phyloP scores from a whole-genome alignment of 768 basidiomycete genomes.

The Pulveroboletus sp. region DNA sequence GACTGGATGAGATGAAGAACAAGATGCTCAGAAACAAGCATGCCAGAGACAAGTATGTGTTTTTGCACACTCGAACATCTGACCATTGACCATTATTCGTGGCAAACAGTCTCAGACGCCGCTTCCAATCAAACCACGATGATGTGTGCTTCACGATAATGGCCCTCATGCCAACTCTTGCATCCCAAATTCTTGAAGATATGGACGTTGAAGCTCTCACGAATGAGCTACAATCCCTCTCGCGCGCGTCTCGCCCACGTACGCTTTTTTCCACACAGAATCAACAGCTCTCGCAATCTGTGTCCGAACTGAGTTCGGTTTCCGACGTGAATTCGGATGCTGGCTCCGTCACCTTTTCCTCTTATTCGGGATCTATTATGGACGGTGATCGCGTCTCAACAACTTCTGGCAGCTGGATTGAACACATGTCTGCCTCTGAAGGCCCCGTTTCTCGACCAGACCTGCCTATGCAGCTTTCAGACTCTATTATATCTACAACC shows the following conservation, averaged over 20 bases:
- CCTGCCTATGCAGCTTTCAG: constrained; percentile 31
- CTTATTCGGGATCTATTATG: constrained; percentile 34
- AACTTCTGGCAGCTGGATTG: constrained; percentile 45
- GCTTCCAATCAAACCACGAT: constrained; percentile 76
- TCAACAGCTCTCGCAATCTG: constrained; percentile 28
- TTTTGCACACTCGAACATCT: neutral
- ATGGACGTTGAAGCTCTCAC: constrained; percentile 80
- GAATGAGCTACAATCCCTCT: constrained; percentile 47
- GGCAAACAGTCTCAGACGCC: constrained; percentile 54
- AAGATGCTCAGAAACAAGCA: constrained; percentile 54
- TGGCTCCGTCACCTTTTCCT: constrained; percentile 40
- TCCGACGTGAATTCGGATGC: constrained; percentile 45
- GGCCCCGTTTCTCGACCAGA: constrained; percentile 3
- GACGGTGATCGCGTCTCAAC: constrained; percentile 38
- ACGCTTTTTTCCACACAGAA: constrained; percentile 7
- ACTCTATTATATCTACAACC: constrained; percentile 38
- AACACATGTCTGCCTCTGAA: constrained; percentile 32
- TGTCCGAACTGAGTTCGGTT: constrained; percentile 36
- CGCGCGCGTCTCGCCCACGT: constrained; percentile 31
- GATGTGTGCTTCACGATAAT: constrained; percentile 75
- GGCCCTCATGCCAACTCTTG: constrained; percentile 65
- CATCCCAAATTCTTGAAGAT: constrained; percentile 58
- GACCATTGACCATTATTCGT: neutral
- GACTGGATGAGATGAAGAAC: constrained; percentile 66
- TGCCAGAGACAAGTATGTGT: constrained; percentile 56